phyloP scores from a whole-genome alignment of 2,329 filamentous ascomycete species.

The Aspergillus clavatus region DNA sequence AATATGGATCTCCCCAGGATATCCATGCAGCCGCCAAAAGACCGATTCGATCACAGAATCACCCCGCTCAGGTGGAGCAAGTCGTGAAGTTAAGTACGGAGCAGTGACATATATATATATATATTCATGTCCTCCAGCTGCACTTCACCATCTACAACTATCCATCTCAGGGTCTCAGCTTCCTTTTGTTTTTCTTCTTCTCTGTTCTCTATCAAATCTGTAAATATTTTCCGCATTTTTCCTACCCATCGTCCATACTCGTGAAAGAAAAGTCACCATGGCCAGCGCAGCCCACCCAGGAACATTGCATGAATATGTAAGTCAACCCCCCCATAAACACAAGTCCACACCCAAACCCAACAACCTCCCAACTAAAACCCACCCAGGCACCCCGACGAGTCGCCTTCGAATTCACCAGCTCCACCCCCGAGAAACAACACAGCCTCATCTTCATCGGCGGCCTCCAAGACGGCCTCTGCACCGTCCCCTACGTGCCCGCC shows the following conservation, averaged over 20 bases:
- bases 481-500: constrained; percentile 49
- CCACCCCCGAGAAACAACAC: constrained; percentile 33
- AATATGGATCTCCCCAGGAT: background rate
- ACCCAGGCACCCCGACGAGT: constrained; percentile 36
- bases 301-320: constrained; percentile 37
- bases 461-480: constrained; percentile 53
- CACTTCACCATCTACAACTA: no score
- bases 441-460: constrained; percentile 57
- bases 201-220: no score
- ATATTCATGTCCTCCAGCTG: no score
- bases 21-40: background rate
- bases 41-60: no score
- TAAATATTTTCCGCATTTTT: no score
- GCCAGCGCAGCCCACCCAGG: constrained; percentile 25
- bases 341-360: background rate
- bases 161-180: no score
- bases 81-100: no score
- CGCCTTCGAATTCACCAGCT: constrained; percentile 38
- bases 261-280: constrained; percentile 12
- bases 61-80: no score
- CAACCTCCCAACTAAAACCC: constrained; percentile 5
- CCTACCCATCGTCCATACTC: no score
- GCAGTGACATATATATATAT: no score
- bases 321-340: constrained; percentile 1
- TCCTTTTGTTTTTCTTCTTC: no score